These are phyloP conservation scores for Psilocybe subaeruginosa DNA, from an alignment of 768 basidiomycete species.

Conservation along the genomic window DNA sequence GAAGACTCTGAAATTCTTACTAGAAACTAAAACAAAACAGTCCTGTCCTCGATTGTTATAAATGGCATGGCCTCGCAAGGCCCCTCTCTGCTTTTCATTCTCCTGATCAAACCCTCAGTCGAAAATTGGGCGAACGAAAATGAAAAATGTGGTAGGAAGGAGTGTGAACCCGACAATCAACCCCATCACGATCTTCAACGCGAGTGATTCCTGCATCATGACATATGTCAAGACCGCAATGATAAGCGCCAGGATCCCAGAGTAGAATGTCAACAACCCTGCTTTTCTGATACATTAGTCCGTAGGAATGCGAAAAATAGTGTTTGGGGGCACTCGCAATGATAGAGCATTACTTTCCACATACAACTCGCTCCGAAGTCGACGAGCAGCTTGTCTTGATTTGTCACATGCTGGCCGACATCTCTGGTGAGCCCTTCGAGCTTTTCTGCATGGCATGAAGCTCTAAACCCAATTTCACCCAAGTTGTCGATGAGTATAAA, in stretches of 20 bases:
- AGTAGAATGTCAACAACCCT: constrained; percentile 21
- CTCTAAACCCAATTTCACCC: constrained; percentile 16
- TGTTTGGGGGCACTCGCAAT: constrained; percentile 5
- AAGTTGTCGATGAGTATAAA: constrained; percentile 24
- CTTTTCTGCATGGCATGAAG: neutral
- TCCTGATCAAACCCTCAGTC: neutral
- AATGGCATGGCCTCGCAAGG: too few relatives aligned
- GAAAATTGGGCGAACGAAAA: constrained; percentile 9
- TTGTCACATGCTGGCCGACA: neutral
- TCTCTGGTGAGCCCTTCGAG: neutral
- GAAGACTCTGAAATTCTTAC: too few relatives aligned
- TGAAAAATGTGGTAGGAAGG: constrained; percentile 11
- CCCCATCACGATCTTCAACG: constrained; percentile 11
- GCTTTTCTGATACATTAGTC: neutral
- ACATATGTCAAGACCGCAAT: constrained; percentile 17
- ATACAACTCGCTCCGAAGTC: neutral
- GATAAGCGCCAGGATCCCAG: constrained; percentile 17
- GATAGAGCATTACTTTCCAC: constrained; percentile 14
- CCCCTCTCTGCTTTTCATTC: neutral
- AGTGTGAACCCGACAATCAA: constrained; percentile 11
- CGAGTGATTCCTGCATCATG: constrained; percentile 12
- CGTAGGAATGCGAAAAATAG: neutral
- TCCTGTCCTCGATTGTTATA: neutral
- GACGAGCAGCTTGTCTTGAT: constrained; percentile 8
- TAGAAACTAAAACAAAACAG: too few relatives aligned